These are phyloP conservation scores for Saccharomycopsis hybrid DNA, from an alignment of 1,139 yeast genomes.

Conservation along the genomic window DNA sequence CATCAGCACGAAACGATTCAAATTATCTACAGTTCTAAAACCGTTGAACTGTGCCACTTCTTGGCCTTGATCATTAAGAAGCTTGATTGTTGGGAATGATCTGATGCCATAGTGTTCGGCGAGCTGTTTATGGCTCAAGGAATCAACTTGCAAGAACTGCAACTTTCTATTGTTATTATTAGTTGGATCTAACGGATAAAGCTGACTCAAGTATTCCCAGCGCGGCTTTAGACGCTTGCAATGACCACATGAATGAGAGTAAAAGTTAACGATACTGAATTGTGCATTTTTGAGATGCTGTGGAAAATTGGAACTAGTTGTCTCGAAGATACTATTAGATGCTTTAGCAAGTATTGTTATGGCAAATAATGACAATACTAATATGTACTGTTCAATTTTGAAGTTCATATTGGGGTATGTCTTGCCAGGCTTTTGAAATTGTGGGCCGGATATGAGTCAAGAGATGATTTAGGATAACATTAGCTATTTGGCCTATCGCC, in stretches of 20 bases:
- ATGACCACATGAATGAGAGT: slow-evolving; percentile 3
- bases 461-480: too few species aligned
- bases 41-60: not conserved
- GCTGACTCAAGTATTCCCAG: not conserved
- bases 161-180: not conserved
- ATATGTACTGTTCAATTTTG: too few species aligned
- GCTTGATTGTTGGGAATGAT: slow-evolving; percentile 5
- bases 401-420: too few species aligned
- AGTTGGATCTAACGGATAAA: not conserved
- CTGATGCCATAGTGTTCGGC: slow-evolving; percentile 3
- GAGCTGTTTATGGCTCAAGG: not conserved
- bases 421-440: too few species aligned
- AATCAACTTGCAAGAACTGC: slow-evolving; percentile 7
- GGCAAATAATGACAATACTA: too few species aligned
- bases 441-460: too few species aligned
- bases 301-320: not conserved
- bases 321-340: not conserved
- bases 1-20: slow-evolving; percentile 2
- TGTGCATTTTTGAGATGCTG: not conserved
- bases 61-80: not conserved
- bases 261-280: not conserved
- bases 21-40: slow-evolving; percentile 3
- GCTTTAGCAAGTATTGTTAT: too few species aligned
- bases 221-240: not conserved
- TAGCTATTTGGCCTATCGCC: too few species aligned